phyloP scores from a whole-genome alignment of 2,329 filamentous ascomycete genomes.

The Thelonectria discophora region DNA sequence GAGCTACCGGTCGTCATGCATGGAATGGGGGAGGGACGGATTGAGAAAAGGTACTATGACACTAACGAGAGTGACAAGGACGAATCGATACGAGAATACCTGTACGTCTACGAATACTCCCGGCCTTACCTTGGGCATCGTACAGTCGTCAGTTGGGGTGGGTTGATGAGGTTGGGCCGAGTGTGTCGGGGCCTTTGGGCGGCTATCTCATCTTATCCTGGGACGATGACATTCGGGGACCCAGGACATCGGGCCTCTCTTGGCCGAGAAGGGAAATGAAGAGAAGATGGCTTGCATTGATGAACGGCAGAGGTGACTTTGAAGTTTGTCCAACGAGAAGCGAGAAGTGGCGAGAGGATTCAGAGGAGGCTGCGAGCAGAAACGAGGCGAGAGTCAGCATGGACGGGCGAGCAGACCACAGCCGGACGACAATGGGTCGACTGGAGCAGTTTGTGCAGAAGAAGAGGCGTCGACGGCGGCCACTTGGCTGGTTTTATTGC shows the following conservation, averaged over 20 bases:
- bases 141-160: slow-evolving; percentile 3
- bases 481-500: slow-evolving; percentile 1
- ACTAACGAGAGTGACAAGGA: neutral
- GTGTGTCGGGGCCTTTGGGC: slow-evolving; percentile 1
- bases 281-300: slow-evolving; percentile 17
- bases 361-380: too few species aligned
- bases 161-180: slow-evolving; percentile 4
- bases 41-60: neutral
- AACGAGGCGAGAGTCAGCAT: neutral
- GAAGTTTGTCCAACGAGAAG: neutral
- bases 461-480: neutral
- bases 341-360: neutral
- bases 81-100: neutral
- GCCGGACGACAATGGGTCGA: slow-evolving; percentile 22
- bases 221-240: neutral
- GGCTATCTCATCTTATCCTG: slow-evolving; percentile 16
- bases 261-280: slow-evolving; percentile 13
- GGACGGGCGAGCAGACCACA: neutral
- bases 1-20: too few species aligned
- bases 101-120: too few species aligned
- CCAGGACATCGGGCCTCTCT: slow-evolving; percentile 14
- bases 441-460: slow-evolving; percentile 6
- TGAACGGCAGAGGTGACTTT: neutral
- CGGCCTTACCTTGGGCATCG: too few species aligned
- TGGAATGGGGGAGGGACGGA: neutral